Evolutionary conservation across 257 asterid species (phyloP), one percentile per base, ranked within the genome.

Genomic region (Solanum tacnaense): DNA sequence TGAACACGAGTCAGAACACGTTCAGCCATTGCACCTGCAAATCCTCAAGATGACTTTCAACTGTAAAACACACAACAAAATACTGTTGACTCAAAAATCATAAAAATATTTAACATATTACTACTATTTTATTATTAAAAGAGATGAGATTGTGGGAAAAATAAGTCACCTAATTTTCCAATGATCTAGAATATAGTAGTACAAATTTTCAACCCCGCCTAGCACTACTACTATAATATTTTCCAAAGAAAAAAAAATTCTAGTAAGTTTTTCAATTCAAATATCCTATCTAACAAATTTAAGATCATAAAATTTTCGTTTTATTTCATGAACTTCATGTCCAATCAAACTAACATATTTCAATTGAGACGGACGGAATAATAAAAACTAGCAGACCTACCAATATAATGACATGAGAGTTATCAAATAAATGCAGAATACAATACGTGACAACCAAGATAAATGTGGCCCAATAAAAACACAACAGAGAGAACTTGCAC

Each of bases 1-100:
- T 96, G 98, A 84, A 95, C 98, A 32, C 98, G 96, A 32, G 94
- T 93, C 35, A 94, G 92, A 85, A 94, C 97, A 88, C 93, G 96
- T 88, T 96, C 98, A 91, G 95, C 96, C 99, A 94, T 95, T 87
- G 94, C 68, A 81, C 52, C 72, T 83, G 76, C 35, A 81, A 68
- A 68, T 65, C 85, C 74, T 82, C 70, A 41, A 85, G 89, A 82
- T 83, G 89, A 76, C 6, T 82, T 92, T 88, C 86, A 89, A 82
- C 67, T 44, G 27, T 44, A 79, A 23, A 32, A 79, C 13, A 79
- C 32, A 60, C 27, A 46, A 41, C 18, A 79, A 4, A 44, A 15
- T 67, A 27, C 10, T 75, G 88, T 83, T 89, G 91, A 89, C 94
- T 91, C 92, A 82, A 78, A 84, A 85, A 67, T 62, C 27, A 10